A percentile compares a stretch with the other conserved stretches of the same genome.
Evolutionary conservation across 1,284 basidiomycete species (phyloP).

Genomic region (Inonotus hispidus): DNA sequence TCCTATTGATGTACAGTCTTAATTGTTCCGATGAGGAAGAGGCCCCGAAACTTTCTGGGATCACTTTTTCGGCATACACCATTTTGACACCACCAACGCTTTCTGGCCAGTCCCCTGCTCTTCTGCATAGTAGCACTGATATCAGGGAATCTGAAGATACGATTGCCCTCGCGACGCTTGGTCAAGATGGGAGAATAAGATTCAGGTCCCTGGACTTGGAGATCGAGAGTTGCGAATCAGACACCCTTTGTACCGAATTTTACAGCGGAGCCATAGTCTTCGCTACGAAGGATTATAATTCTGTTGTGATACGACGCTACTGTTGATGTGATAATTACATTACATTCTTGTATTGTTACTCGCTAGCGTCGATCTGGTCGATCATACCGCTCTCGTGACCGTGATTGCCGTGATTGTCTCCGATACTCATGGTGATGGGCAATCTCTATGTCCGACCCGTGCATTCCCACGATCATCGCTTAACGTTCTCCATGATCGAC

Average conservation of each 20-base stretch:
- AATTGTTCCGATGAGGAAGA: not conserved
- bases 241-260: not conserved
- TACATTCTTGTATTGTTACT: not conserved
- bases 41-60: not conserved
- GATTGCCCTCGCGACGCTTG: not conserved
- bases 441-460: no score
- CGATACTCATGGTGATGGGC: no score
- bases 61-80: not conserved
- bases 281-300: conserved; percentile 4
- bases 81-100: not conserved
- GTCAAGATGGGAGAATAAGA: not conserved
- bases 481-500: no score
- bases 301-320: conserved; percentile 1
- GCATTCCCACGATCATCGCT: no score
- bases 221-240: not conserved
- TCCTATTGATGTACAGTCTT: not conserved
- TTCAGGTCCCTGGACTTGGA: not conserved
- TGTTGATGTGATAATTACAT: not conserved
- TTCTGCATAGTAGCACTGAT: not conserved
- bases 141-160: not conserved
- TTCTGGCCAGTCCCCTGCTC: not conserved
- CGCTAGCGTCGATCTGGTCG: no score
- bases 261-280: conserved; percentile 2
- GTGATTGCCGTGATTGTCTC: no score
- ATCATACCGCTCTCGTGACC: not conserved